Evolutionary conservation across 352 stramenopile genomes (phyloP), one percentile per base, ranked within the genome.

Genomic region (Phytophthora aleatoria): DNA sequence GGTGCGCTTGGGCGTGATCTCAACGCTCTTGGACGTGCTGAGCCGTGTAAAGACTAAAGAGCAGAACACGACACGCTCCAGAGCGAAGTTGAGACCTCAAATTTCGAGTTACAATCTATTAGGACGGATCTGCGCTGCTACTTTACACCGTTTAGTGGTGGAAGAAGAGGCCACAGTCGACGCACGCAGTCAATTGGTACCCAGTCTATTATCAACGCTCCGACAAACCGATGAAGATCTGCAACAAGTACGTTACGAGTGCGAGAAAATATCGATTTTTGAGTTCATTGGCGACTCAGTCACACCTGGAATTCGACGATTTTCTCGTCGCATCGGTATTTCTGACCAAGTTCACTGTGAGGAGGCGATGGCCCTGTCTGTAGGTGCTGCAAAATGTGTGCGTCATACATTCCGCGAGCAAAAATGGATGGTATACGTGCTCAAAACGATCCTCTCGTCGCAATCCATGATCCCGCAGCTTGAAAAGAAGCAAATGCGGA

Each of bases 341-440:
- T n/a, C n/a, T 4, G 12, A 3, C 11, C 35, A 41, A 5, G 8
- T 26, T 27, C 3, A 24, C 20, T 3, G 42, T 30, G 42, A 27
- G 4, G 42, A 48, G 42, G 16, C 35, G 35, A n/a, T 57, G 0
- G 13, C 70, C 3, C 7, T 45, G 2, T 48, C 48, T 24, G 8
- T 26, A 9, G 58, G 30, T 20, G 33, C 45, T 8, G 35, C 35
- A n/a, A 41, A 41, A 41, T 92, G 81, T 33, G 69, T 89, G 8
- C 74, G 77, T 13, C 78, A 90, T 47, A 83, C 60, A 2, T 89
- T 79, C 16, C 74, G 78, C 20, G 79, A 89, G 27, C 74, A 84
- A 12, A 89, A 87, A 38, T 92, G 84, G 84, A 85, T 77, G 61
- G 67, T 87, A 30, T 90, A 87, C 45, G 61, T 90, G 39, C 68